Percentiles rank a stretch among this genome's conserved stretches.
phyloP scores from a whole-genome alignment of 495 filamentous ascomycete species.

The Lophiostoma macrostomum region DNA sequence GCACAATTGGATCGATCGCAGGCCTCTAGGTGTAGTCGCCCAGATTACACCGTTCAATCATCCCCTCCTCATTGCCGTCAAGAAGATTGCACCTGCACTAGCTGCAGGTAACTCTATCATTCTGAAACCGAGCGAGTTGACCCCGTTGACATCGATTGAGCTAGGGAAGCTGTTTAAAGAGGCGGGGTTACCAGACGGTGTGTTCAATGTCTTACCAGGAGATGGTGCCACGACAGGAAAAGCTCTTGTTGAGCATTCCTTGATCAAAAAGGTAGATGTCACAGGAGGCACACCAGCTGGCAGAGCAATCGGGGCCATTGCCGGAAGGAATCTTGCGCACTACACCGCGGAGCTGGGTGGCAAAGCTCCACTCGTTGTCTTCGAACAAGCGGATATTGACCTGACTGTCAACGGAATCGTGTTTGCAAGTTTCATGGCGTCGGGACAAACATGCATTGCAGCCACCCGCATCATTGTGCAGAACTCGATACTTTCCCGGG shows the following conservation, averaged over 20 bases:
- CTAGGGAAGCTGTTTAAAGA: conserved; percentile 54
- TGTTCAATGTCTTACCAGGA: conserved; percentile 59
- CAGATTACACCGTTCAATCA: conserved; percentile 68
- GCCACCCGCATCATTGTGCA: conserved; percentile 73
- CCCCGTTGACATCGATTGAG: conserved; percentile 55
- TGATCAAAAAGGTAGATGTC: conserved; percentile 70
- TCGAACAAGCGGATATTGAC: conserved; percentile 69
- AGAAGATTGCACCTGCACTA: conserved; percentile 49
- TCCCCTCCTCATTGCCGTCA: conserved; percentile 60
- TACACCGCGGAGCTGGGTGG: conserved; percentile 70
- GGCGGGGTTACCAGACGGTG: conserved; percentile 58
- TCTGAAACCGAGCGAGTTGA: conserved; percentile 63
- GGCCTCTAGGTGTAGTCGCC: conserved; percentile 60
- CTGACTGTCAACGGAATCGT: conserved; percentile 59
- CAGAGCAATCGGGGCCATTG: conserved; percentile 57
- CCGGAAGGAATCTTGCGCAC: conserved; percentile 63
- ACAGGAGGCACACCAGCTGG: conserved; percentile 65
- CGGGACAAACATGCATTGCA: conserved; percentile 70
- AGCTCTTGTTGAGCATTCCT: conserved; percentile 59
- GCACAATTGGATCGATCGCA: conserved; percentile 59
- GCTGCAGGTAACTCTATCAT: conserved; percentile 60
- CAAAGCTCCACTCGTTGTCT: conserved; percentile 71
- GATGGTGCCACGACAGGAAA: conserved; percentile 64
- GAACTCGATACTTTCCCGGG: conserved; percentile 40
- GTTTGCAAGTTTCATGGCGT: conserved; percentile 61